Conservation (phyloP, 768 basidiomycete genomes). For the Termitomyces sp. region DNA sequence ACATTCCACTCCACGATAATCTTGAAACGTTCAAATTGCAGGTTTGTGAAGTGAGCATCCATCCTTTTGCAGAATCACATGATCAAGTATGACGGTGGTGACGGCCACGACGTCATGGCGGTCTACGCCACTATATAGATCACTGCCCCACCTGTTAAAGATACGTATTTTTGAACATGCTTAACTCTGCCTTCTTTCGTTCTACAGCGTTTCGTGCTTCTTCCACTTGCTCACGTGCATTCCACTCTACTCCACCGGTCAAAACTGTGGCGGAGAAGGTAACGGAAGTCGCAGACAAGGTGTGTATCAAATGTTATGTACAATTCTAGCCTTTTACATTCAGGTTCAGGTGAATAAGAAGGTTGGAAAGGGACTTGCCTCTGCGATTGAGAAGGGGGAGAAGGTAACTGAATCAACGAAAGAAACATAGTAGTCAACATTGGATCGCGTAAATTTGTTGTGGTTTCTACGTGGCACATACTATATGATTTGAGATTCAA, state of each 20-base stretch:
- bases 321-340: neutral
- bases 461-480: too few relatives aligned
- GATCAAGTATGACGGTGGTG: constrained; percentile 8
- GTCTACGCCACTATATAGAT: neutral
- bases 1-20: too few relatives aligned
- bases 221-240: constrained; percentile 13
- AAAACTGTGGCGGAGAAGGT: constrained; percentile 42
- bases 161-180: neutral
- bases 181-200: constrained; percentile 9
- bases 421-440: constrained; percentile 20
- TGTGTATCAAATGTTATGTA: constrained; percentile 9
- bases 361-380: constrained; percentile 38
- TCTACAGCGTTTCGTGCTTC: constrained; percentile 8
- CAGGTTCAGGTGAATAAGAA: constrained; percentile 35
- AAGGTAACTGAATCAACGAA: constrained; percentile 33
- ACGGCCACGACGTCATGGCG: constrained; percentile 7
- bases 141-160: neutral
- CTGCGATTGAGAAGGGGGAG: constrained; percentile 42
- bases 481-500: too few relatives aligned
- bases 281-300: constrained; percentile 36
- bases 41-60: too few relatives aligned
- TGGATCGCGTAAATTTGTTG: neutral
- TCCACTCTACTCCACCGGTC: constrained; percentile 29
- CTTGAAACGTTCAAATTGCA: too few relatives aligned
- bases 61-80: neutral